Base-by-base conservation (phyloP, 2,329 filamentous ascomycete genomes). In the Trichoderma arundinaceum region DNA sequence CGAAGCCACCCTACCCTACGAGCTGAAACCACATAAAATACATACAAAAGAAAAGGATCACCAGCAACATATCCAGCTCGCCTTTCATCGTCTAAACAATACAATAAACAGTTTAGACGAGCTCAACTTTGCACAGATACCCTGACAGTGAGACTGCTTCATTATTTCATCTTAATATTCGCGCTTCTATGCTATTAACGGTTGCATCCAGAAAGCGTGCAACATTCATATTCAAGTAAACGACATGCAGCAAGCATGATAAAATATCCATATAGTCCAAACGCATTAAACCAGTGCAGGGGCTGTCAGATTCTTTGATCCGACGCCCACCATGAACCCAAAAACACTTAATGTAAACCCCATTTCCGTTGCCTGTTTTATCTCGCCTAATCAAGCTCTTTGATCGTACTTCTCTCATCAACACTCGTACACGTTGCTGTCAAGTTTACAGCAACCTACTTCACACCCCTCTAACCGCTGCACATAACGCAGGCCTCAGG, bases 401-500 rank as follows among this genome's bases (percentile, higher is more conserved):
- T 9, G 28, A 41, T 74, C 69, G 67, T 76, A 65, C 66, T 71
- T 68, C 69, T 73, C 73, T 77, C 72, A 69, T 75, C 70, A 71
- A 68, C 69, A 52, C 66, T 77, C 73, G 74, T 71, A 73, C 68
- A 73, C 67, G 64, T 59, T 57, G 8, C 28, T 7, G 35, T 17
- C 22, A 32, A 28, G 35, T 19, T n/a, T 15, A 49, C 48, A 19
- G 28, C 43, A 35, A 44, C 17, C 32, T 51, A 12, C n/a, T 9
- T 39, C 10, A 17, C 7, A 41, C 15, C 22, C 43, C 10, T 57
- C 78, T 86, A 98, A 83, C 94, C 94, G 80, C 92, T 96, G 88
- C 95, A 99, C 95, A 99, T 98, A 70, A 97, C 77, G 77, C 95
- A 99, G 54, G 90, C 85, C 77, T 99, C 95, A 72, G 90, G 92